These are phyloP conservation scores for Taiwanofungus camphoratus DNA, from an alignment of 1,284 basidiomycete species.

Conservation along the genomic window DNA sequence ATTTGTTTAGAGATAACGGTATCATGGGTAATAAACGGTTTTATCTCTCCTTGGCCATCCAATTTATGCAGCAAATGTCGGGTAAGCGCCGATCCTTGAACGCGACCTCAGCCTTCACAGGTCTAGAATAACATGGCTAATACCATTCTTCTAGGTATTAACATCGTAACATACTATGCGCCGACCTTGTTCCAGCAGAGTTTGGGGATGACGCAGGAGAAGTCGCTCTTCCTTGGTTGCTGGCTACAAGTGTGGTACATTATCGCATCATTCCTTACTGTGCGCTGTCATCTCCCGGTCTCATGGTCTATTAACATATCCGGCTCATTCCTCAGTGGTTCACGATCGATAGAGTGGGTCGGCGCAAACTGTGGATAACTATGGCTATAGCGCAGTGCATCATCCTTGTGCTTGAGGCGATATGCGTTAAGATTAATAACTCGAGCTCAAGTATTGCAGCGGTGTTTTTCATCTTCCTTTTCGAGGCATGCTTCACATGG, in stretches of 20 bases:
- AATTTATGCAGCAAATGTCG: slow-evolving; percentile 13
- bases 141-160: slow-evolving; percentile 4
- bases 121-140: neutral
- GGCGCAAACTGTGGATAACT: slow-evolving; percentile 9
- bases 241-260: slow-evolving; percentile 18
- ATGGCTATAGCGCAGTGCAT: slow-evolving; percentile 9
- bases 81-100: slow-evolving; percentile 2
- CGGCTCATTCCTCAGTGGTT: slow-evolving; percentile 20
- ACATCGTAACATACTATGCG: slow-evolving; percentile 13
- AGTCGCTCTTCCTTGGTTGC: slow-evolving; percentile 12
- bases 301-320: too few species aligned
- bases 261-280: slow-evolving; percentile 16
- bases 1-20: slow-evolving; percentile 10
- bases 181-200: slow-evolving; percentile 11
- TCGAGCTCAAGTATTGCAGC: slow-evolving; percentile 5
- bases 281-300: slow-evolving; percentile 35
- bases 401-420: slow-evolving; percentile 7
- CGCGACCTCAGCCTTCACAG: too few species aligned
- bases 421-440: slow-evolving; percentile 8
- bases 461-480: slow-evolving; percentile 11
- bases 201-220: slow-evolving; percentile 8
- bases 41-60: slow-evolving; percentile 13
- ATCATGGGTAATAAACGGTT: slow-evolving; percentile 10
- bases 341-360: slow-evolving; percentile 12
- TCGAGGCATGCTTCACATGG: slow-evolving; percentile 12